A percentile compares a stretch with the other conserved stretches of the same genome.
phyloP scores from a whole-genome alignment of 306 rosid genomes.

The Begonia masoniana region DNA sequence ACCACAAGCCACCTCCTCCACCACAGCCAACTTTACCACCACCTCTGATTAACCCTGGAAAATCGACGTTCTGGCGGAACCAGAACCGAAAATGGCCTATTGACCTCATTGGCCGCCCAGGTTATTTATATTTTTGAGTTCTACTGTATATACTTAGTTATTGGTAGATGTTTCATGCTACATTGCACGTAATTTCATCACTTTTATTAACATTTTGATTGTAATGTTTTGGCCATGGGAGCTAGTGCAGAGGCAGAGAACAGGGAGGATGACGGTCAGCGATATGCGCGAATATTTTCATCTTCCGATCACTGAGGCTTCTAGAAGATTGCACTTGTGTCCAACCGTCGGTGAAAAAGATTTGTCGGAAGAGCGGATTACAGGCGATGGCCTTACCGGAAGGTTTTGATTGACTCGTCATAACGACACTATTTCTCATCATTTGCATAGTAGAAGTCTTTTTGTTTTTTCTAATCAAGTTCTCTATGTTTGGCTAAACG shows the following conservation, averaged over 20 bases:
- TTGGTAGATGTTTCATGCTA: no score
- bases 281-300: conserved; percentile 37
- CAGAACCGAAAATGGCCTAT: no score
- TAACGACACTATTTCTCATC: no score
- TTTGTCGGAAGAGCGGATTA: conserved; percentile 42
- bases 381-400: conserved; percentile 66
- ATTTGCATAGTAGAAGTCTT: no score
- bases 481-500: no score
- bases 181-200: no score
- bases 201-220: no score
- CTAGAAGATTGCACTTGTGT: conserved; percentile 31
- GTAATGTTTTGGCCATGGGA: neutral
- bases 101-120: conserved; percentile 29
- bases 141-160: no score
- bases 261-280: conserved; percentile 27
- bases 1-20: neutral
- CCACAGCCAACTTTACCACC: neutral
- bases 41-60: neutral
- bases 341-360: conserved; percentile 49
- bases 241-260: conserved; percentile 49
- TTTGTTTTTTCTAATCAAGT: no score
- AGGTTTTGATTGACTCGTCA: conserved; percentile 22
- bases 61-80: neutral
- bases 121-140: conserved; percentile 11
- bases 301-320: conserved; percentile 50